Conservation (phyloP, 2,329 filamentous ascomycete species). For the Aspergillus brunneoviolaceus region DNA sequence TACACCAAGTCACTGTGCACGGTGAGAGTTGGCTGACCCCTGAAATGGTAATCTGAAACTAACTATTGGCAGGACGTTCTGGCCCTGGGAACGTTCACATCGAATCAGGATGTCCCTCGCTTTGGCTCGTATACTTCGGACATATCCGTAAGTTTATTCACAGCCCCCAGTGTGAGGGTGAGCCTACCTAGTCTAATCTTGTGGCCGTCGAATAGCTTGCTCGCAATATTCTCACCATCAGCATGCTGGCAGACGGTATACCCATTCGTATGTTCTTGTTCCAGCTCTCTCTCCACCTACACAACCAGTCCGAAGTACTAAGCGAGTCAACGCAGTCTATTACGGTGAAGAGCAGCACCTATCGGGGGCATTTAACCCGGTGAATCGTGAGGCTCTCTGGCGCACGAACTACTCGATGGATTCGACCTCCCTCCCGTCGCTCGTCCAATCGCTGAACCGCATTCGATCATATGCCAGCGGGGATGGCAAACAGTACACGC, state of each 20-base stretch:
- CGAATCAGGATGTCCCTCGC: slow-evolving; percentile 61
- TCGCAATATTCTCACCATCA: slow-evolving; percentile 61
- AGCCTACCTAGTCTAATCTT: not conserved
- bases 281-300: not conserved
- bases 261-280: slow-evolving; percentile 51
- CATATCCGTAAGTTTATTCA: not conserved
- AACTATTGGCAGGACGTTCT: not conserved
- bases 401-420: slow-evolving; percentile 50
- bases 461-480: slow-evolving; percentile 44
- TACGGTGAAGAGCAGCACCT: slow-evolving; percentile 65
- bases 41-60: not conserved
- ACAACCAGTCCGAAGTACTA: not conserved
- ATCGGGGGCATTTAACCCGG: slow-evolving; percentile 48
- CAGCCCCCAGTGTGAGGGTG: too few relatives aligned
- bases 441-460: slow-evolving; percentile 25
- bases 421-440: slow-evolving; percentile 49
- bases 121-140: slow-evolving; percentile 42
- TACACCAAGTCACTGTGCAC: slow-evolving; percentile 1
- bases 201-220: slow-evolving; percentile 28
- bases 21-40: not conserved
- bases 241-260: slow-evolving; percentile 59
- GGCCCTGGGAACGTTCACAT: slow-evolving; percentile 53
- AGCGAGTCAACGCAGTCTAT: slow-evolving; percentile 47
- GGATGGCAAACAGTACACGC: slow-evolving; percentile 42
- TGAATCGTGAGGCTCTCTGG: slow-evolving; percentile 58